Base-by-base conservation (phyloP, 306 rosid species). In the Castanea sativa region DNA sequence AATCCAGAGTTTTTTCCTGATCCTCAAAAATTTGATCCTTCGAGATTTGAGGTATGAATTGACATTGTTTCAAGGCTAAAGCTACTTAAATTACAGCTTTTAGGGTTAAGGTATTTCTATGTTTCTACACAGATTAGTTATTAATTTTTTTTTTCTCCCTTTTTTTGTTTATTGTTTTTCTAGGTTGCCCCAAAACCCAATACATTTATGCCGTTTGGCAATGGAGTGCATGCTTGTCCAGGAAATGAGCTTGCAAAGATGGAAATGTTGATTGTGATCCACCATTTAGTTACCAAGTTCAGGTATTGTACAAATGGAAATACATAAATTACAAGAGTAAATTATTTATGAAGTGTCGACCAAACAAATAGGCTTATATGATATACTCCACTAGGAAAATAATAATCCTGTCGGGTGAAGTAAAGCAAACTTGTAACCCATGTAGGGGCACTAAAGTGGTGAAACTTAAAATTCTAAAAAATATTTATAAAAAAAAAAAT, bases 201-300 rank as follows among this genome's bases (percentile, higher is more conserved):
- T 71, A 93, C 98, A 65, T 91, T 91, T 81, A 87, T 89, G 97
- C 96, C 99, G 83, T 95, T 95, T 87, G 98, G 99, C 21, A 89
- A 86, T 74, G 99, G 99, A 82, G 91, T 85, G 43, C 98, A 95
- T 84, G 88, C 97, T 23, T 95, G 99, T 81, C 98, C 99, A 2
- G 99, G 99, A 71, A 95, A 95, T 79, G 97, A 93, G 76, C 97
- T 95, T 52, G 97, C 99, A 69, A 95, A 93, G 89, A 89, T 95
- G 81, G 98, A 95, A 86, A 83, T 89, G 1, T 71, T 95, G 77
- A 85, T 90, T 61, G 91, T 91, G 96, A 80, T 93, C 75, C 99
- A 95, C 84, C 92, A 91, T 81, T 80, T 95, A 78, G 96, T 91
- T 80, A 93, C 94, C 78, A 88, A 91, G 51, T 93, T 95, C 87